Evolutionary conservation across 2,329 filamentous ascomycete genomes (phyloP), one percentile per base, ranked within the genome.

Genomic region (Paramyrothecium roridum): DNA sequence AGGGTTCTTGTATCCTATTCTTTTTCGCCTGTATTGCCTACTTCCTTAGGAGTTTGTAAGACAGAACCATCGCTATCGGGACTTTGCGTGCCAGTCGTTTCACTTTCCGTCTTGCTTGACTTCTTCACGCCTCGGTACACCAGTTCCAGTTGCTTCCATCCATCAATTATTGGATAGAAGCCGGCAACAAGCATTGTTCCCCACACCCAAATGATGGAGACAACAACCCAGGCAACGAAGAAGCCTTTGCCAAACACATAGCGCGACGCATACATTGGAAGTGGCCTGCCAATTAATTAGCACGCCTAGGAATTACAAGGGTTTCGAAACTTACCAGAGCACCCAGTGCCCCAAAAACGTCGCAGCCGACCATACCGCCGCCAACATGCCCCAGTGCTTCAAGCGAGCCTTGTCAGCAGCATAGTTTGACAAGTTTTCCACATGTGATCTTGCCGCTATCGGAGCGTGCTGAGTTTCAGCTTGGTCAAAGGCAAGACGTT

Each of bases 311-410:
- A 3, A 7, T 10, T 7, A 23, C 3, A 10, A 43, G 8, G 10
- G 21, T 21, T n/a, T 23, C 2, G 19, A n/a, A 6, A 61, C 64
- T 62, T 54, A 68, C 79, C 79, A 83, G 2, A 82, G 56, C 1
- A 82, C 77, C 78, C 77, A 81, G 52, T 81, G 79, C 0, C 79
- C 79, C 1, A 81, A 54, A 52, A 82, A 81, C 0, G 79, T 82
- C 0, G 77, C 78, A 0, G 71, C 57, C 0, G 78, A 71, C 79
- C 79, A 63, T 8, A 30, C 10, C 6, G 26, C 26, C 26, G 26
- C 26, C 26, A 30, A 30, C 26, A 57, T 67, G 1, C 73, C 72
- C 80, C 79, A 82, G 40, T 73, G 68, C 58, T 76, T 79, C 17
- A 80, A 60, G 2, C 70, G 68, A 2, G 68, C 64, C 7, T 75